phyloP scores from a whole-genome alignment of 2,329 filamentous ascomycete genomes.

The Grosmannia serpens region DNA sequence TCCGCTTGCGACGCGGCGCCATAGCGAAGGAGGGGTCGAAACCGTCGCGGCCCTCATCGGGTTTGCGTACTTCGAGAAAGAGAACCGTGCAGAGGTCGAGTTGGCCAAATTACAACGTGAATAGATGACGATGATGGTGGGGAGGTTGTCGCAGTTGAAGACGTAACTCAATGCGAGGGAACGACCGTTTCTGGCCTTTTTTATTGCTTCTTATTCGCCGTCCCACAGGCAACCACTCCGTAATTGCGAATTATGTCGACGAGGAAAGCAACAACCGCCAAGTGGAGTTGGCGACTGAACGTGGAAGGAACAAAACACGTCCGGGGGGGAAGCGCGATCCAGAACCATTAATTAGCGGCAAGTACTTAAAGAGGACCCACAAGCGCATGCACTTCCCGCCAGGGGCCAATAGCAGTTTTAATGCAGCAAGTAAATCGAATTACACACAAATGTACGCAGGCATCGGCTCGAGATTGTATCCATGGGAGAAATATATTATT shows the following conservation, averaged over 20 bases:
- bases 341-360: background rate
- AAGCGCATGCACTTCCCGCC: background rate
- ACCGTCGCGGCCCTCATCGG: background rate
- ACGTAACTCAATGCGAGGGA: background rate
- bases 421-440: background rate
- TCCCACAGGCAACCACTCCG: background rate
- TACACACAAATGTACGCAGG: background rate
- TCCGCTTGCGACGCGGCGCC: constrained; percentile 48
- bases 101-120: background rate
- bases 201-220: background rate
- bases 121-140: background rate
- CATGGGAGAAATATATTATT: too few species aligned
- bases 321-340: constrained; percentile 6
- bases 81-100: background rate
- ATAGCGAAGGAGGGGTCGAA: constrained; percentile 22
- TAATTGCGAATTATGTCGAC: background rate
- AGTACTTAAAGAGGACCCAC: constrained; percentile 2
- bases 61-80: background rate
- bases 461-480: too few species aligned
- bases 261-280: background rate
- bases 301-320: background rate
- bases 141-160: background rate
- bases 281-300: background rate
- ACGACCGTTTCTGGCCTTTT: background rate
- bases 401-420: background rate